Evolutionary conservation across 805 yeast species (phyloP).

Genomic region (Maudiozyma saulgeensis): DNA sequence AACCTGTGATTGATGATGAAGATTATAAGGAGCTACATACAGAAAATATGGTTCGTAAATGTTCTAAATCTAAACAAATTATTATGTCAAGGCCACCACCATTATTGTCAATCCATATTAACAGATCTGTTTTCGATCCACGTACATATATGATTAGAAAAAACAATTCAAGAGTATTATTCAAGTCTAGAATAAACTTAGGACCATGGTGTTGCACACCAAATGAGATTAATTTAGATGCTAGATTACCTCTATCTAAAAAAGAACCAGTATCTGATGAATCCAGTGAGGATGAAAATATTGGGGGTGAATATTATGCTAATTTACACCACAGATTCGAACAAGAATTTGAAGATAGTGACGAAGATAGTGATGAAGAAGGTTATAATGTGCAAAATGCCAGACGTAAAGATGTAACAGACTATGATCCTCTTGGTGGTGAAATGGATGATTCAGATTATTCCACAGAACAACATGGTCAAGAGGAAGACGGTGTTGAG

Average conservation of each 20-base stretch:
- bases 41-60: slow-evolving; percentile 61
- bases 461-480: not conserved
- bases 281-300: slow-evolving; percentile 26
- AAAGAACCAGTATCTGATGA: slow-evolving; percentile 36
- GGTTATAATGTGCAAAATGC: slow-evolving; percentile 4
- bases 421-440: slow-evolving; percentile 25
- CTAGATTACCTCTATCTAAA: slow-evolving; percentile 59
- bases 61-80: slow-evolving; percentile 77
- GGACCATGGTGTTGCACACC: slow-evolving; percentile 62
- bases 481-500: slow-evolving; percentile 13
- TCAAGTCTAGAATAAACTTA: slow-evolving; percentile 61
- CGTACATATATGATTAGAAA: slow-evolving; percentile 73
- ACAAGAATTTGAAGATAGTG: slow-evolving; percentile 28
- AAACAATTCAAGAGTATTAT: slow-evolving; percentile 72
- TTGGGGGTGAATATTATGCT: slow-evolving; percentile 24
- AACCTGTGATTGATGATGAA: slow-evolving; percentile 71
- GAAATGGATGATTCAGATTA: slow-evolving; percentile 12
- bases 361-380: slow-evolving; percentile 20
- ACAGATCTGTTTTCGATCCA: slow-evolving; percentile 88
- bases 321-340: slow-evolving; percentile 25
- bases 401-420: slow-evolving; percentile 11
- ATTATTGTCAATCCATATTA: slow-evolving; percentile 74
- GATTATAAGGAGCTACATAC: slow-evolving; percentile 65
- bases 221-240: slow-evolving; percentile 66
- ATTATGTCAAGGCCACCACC: slow-evolving; percentile 76